A percentile compares a stretch with the other conserved stretches of the same genome.
Conservation (phyloP, 768 basidiomycete genomes). For the Leccinellum luteum region DNA sequence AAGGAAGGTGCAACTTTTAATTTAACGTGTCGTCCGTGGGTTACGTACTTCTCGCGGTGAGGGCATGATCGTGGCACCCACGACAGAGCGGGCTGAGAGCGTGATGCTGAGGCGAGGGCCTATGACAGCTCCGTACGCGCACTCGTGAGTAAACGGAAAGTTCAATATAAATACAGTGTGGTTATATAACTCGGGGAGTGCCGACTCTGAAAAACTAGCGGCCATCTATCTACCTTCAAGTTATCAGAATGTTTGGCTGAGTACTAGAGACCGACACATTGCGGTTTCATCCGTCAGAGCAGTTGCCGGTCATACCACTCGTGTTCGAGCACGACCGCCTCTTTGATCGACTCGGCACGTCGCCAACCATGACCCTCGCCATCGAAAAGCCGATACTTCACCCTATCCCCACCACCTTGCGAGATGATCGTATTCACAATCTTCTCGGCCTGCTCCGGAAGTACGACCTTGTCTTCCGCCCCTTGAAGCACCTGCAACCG, state of each 20-base stretch:
- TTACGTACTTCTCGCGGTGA: no score
- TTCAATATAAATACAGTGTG: no score
- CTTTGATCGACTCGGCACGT: slow-evolving; percentile 35
- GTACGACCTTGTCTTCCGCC: slow-evolving; percentile 59
- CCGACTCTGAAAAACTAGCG: no score
- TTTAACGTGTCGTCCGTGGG: not conserved
- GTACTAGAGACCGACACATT: not conserved
- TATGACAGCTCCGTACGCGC: no score
- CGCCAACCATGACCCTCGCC: slow-evolving; percentile 46
- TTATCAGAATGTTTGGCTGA: no score
- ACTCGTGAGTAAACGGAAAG: no score
- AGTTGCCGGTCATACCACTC: slow-evolving; percentile 32
- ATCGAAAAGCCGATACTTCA: slow-evolving; percentile 40
- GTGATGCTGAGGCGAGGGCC: no score
- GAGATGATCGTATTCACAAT: slow-evolving; percentile 28
- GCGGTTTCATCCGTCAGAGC: not conserved
- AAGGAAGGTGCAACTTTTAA: not conserved
- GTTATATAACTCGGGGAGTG: no score
- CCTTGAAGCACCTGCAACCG: slow-evolving; percentile 65
- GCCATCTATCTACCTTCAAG: no score
- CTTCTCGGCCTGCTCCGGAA: slow-evolving; percentile 54
- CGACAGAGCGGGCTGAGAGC: no score
- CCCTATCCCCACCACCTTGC: slow-evolving; percentile 21
- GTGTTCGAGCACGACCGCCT: slow-evolving; percentile 34
- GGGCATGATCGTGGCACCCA: no score